phyloP scores from a whole-genome alignment of 805 yeast species.

The Ogataea methanolica region DNA sequence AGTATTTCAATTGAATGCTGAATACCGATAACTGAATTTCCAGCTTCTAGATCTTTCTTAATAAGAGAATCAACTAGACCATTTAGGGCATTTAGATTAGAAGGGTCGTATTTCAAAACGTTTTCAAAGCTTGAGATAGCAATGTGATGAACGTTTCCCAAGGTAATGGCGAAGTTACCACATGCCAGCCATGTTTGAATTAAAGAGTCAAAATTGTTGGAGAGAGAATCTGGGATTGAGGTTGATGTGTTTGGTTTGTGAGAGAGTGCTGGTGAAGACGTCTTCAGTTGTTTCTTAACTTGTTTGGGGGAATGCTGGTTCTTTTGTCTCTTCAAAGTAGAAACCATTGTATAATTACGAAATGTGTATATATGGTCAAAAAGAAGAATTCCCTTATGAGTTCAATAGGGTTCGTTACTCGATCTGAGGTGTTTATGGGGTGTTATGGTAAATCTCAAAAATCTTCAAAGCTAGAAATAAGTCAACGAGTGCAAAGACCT shows the following conservation, averaged over 20 bases:
- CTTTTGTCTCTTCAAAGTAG: slow-evolving; percentile 1
- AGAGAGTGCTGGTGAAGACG: slow-evolving; percentile 1
- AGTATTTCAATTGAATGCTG: slow-evolving; percentile 37
- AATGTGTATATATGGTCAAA: not conserved
- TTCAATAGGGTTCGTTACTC: no score
- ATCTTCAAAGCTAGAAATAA: not conserved
- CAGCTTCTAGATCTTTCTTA: slow-evolving; percentile 33
- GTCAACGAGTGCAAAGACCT: not conserved
- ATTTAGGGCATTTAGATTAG: slow-evolving; percentile 35
- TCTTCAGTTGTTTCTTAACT: not conserved
- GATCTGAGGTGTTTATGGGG: no score
- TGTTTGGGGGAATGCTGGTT: slow-evolving; percentile 1
- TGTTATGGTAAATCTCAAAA: no score
- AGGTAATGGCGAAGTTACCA: slow-evolving; percentile 40
- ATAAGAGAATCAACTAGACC: slow-evolving; percentile 41
- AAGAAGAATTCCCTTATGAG: no score
- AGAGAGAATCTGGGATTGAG: not conserved
- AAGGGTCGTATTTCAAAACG: slow-evolving; percentile 39
- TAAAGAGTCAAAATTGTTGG: slow-evolving; percentile 2
- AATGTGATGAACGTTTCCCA: slow-evolving; percentile 33
- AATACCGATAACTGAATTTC: slow-evolving; percentile 34
- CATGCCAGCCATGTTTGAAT: slow-evolving; percentile 39
- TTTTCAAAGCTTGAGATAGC: slow-evolving; percentile 41
- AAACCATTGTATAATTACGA: not conserved
- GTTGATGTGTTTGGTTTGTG: not conserved